A percentile compares a stretch with the other conserved stretches of the same genome.
Conservation (phyloP, 371 early-diverging fungal species). For the Mucor circinelloides region DNA sequence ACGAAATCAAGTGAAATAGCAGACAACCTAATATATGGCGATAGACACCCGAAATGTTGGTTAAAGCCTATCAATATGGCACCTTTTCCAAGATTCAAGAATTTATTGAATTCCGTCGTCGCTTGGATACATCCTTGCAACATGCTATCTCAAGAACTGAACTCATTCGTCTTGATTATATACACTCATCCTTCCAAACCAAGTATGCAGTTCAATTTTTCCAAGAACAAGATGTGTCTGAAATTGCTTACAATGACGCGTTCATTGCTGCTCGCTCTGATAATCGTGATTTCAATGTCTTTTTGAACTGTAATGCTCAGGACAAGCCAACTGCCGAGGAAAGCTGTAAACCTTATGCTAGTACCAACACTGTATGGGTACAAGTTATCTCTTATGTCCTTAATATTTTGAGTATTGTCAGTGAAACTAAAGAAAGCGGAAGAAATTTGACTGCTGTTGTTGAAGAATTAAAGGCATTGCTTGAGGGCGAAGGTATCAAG, state of each 20-base stretch:
- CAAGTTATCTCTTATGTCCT: conserved; percentile 41
- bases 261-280: conserved; percentile 47
- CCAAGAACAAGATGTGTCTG: conserved; percentile 56
- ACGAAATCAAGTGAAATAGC: background rate
- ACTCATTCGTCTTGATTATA: conserved; percentile 58
- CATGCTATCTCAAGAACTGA: conserved; percentile 62
- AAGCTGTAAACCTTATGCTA: conserved; percentile 41
- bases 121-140: conserved; percentile 76
- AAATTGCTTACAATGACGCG: conserved; percentile 51
- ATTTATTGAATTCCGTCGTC: conserved; percentile 79
- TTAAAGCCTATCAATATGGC: conserved; percentile 81
- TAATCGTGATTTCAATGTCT: conserved; percentile 66
- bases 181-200: conserved; percentile 55
- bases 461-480: conserved; percentile 15
- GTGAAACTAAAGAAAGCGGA: conserved; percentile 33
- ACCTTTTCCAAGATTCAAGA: conserved; percentile 91
- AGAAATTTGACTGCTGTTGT: conserved; percentile 20
- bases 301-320: conserved; percentile 56
- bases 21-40: background rate
- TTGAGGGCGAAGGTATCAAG: conserved; percentile 18
- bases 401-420: conserved; percentile 27
- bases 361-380: conserved; percentile 40
- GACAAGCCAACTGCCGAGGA: conserved; percentile 40
- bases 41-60: conserved; percentile 86
- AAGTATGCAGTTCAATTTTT: conserved; percentile 59